These are phyloP conservation scores for Naganishia friedmannii DNA, from an alignment of 768 basidiomycete genomes.

Conservation along the genomic window DNA sequence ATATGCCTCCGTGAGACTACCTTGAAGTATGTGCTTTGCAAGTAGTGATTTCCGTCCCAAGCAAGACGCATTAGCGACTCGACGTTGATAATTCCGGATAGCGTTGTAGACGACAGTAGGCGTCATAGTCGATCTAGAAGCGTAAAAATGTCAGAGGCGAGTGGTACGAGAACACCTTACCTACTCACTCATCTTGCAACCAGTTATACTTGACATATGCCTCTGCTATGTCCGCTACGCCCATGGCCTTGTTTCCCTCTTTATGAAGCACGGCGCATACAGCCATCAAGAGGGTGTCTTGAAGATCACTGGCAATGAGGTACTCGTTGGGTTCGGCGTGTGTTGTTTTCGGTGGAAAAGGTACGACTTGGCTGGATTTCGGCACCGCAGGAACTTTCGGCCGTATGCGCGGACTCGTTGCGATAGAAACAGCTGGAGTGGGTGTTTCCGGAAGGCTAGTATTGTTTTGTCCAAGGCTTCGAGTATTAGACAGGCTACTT, in stretches of 20 bases:
- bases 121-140: background rate
- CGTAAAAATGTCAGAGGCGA: background rate
- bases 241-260: slow-evolving; percentile 4
- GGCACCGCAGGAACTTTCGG: background rate
- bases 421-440: background rate
- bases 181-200: background rate
- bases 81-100: slow-evolving; percentile 7
- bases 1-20: background rate
- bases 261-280: background rate
- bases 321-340: slow-evolving; percentile 1
- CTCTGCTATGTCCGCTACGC: background rate
- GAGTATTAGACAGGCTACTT: background rate
- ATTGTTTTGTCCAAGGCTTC: background rate
- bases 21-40: background rate
- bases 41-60: background rate
- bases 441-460: background rate
- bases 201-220: background rate
- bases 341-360: background rate
- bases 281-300: slow-evolving; percentile 5
- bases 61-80: background rate
- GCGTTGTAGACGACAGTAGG: background rate
- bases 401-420: background rate
- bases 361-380: background rate
- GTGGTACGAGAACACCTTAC: background rate
- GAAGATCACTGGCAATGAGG: background rate